Conservation (phyloP, 441 rosid species). For the Mallotus repandus region DNA sequence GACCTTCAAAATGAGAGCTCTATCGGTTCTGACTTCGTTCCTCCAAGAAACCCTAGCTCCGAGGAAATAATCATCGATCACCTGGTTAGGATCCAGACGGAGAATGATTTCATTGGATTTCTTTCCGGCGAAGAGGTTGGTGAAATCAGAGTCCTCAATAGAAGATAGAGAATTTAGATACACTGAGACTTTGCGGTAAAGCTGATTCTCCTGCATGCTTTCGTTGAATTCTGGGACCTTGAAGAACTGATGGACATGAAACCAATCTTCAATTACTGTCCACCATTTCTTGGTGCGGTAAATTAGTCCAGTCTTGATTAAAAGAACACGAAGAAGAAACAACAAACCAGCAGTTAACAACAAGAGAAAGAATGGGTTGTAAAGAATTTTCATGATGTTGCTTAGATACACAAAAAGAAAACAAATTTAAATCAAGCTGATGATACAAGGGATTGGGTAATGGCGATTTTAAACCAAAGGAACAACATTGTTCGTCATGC, state of each 20-base stretch:
- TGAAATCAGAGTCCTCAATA: slow-evolving; percentile 72
- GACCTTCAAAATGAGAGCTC: slow-evolving; percentile 53
- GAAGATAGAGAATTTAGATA: slow-evolving; percentile 73
- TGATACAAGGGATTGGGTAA: background rate
- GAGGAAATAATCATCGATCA: slow-evolving; percentile 63
- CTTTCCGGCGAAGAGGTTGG: slow-evolving; percentile 69
- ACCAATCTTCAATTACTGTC: slow-evolving; percentile 45
- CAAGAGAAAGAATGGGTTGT: slow-evolving; percentile 28
- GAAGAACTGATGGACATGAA: slow-evolving; percentile 65
- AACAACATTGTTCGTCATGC: too few species aligned
- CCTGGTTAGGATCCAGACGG: slow-evolving; percentile 61
- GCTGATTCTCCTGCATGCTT: slow-evolving; percentile 57
- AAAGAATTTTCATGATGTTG: slow-evolving; percentile 37
- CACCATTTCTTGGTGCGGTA: slow-evolving; percentile 50
- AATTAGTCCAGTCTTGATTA: slow-evolving; percentile 67
- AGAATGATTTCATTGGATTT: slow-evolving; percentile 64
- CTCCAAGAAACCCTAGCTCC: slow-evolving; percentile 74
- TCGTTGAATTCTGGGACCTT: slow-evolving; percentile 73
- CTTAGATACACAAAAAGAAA: background rate
- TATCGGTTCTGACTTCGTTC: slow-evolving; percentile 31
- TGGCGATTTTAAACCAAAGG: too few species aligned
- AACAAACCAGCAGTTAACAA: slow-evolving; percentile 18
- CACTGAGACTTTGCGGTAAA: slow-evolving; percentile 45
- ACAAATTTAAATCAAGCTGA: background rate
- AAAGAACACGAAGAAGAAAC: slow-evolving; percentile 45